Conservation (phyloP, 2,329 filamentous ascomycete species). For the Drechslera avenae region DNA sequence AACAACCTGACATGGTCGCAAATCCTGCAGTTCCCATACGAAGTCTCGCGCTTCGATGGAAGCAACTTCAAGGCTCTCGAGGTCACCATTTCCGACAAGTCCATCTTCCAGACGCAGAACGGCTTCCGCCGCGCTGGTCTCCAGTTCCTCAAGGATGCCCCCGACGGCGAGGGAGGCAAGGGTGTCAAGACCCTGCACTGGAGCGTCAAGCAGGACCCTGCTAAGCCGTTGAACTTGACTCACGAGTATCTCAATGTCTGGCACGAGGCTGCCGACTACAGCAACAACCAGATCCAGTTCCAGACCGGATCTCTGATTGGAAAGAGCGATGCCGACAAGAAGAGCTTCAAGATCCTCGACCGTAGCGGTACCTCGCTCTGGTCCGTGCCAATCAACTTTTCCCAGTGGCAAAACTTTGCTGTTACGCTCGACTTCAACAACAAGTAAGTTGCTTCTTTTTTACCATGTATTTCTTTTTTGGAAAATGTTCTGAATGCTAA, state of each 20-base stretch:
- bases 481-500: neutral
- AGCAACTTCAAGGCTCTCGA: conserved; percentile 54
- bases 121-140: conserved; percentile 67
- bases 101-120: conserved; percentile 64
- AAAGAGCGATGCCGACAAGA: conserved; percentile 51
- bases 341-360: conserved; percentile 50
- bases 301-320: conserved; percentile 61
- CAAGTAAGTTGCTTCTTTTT: conserved; percentile 52
- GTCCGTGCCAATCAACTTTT: conserved; percentile 56
- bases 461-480: too few species aligned
- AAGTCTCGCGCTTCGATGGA: conserved; percentile 55
- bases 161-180: conserved; percentile 58
- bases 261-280: conserved; percentile 50
- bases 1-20: conserved; percentile 58
- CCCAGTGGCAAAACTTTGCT: conserved; percentile 67
- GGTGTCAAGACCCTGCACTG: conserved; percentile 68
- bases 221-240: conserved; percentile 61
- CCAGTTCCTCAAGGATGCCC: conserved; percentile 57
- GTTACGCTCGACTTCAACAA: conserved; percentile 62
- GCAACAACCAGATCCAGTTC: conserved; percentile 52
- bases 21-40: conserved; percentile 56
- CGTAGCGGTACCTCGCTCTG: conserved; percentile 52
- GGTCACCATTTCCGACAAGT: conserved; percentile 62
- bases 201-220: conserved; percentile 60
- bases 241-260: conserved; percentile 63